Base-by-base conservation (phyloP, 306 rosid species). In the Senna tora region DNA sequence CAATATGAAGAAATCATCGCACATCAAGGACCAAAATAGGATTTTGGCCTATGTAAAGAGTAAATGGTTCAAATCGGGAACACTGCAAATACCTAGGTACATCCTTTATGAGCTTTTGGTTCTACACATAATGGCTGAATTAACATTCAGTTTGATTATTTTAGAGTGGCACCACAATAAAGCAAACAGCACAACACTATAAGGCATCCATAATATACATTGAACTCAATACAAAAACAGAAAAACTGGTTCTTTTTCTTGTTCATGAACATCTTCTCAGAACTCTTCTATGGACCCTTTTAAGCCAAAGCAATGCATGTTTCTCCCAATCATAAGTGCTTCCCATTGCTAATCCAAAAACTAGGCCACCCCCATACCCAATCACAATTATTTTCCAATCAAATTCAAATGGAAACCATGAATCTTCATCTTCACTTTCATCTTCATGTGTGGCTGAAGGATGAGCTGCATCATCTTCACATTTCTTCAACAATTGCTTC, bases 321-420 rank as follows among this genome's bases (percentile, higher is more conserved):
- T 41, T 28, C 0, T 58, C 65, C 0, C 20, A 38, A 50, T 3
- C 4, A 21, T 9, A 66, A 39, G 70, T 28, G 21, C 13, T 53
- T 34, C 80, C 80, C 21, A 64, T 17, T 2, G 58, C 63, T 16
- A 69, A 1, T 25, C 80, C 70, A 0, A 34, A 66, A 28, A 75
- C n/a, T 63, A 73, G 71, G 8, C 79, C 83, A 14, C 83, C 58
- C 4, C 21, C 66, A 42, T 67, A 79, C 0, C 79, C 79, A 6
- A 73, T 67, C 9, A 67, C 0, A 67, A 7, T 64, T 74, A 79
- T 7, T 43, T 43, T 13, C 49, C 49, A 43, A n/a, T 1, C 52
- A 47, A 0, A 47, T 5, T 47, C 52, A 47, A 25, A 25, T 25
- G 39, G 25, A 13, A 28, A 58, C 21, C 30, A 57, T 0, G 65